A percentile compares a stretch with the other conserved stretches of the same genome.
phyloP scores from a whole-genome alignment of 148 eudicot genomes.

The Chenopodium formosanum region DNA sequence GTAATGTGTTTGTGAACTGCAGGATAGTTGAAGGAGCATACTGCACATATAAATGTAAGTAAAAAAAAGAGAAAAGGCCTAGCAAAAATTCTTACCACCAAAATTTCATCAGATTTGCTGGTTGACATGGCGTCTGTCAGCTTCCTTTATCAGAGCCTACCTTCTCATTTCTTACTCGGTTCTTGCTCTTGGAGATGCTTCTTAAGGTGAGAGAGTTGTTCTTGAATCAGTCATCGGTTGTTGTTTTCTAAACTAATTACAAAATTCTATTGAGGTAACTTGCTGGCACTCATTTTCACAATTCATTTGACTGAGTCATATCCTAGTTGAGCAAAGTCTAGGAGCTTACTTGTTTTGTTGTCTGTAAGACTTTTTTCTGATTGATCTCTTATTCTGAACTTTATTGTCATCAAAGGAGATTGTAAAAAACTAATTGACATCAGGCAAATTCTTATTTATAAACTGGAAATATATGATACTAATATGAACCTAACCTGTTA shows the following conservation, averaged over 20 bases:
- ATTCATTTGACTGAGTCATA: slow-evolving; percentile 16
- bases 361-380: background rate
- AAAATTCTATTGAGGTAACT: background rate
- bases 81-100: slow-evolving; percentile 39
- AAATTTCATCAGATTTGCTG: slow-evolving; percentile 28
- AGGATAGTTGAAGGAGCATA: background rate
- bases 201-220: slow-evolving; percentile 1
- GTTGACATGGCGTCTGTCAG: slow-evolving; percentile 36
- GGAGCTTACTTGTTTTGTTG: background rate
- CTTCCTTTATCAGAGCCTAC: slow-evolving; percentile 2
- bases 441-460: background rate
- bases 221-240: slow-evolving; percentile 21
- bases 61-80: background rate
- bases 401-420: background rate
- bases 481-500: no score
- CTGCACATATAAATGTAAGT: background rate
- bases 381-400: background rate
- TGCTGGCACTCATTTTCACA: background rate
- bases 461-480: no score
- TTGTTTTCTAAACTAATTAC: slow-evolving; percentile 7
- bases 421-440: background rate
- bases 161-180: slow-evolving; percentile 16
- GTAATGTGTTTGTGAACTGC: background rate
- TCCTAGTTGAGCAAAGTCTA: slow-evolving; percentile 10
- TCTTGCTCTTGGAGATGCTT: background rate